Evolutionary conservation across 2,329 filamentous ascomycete genomes (phyloP).

Genomic region (Cytospora piceae): DNA sequence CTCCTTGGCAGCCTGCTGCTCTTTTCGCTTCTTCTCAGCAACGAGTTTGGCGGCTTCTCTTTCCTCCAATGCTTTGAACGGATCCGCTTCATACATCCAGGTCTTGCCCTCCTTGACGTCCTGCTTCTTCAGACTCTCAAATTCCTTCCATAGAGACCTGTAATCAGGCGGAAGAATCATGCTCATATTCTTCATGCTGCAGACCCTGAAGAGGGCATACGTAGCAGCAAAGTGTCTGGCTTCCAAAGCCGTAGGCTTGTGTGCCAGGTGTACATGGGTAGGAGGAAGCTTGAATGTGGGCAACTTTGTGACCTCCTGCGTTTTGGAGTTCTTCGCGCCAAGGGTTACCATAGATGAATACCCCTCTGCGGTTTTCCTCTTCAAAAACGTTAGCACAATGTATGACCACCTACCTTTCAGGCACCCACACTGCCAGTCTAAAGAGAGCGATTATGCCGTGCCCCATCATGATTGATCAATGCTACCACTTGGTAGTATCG

Average conservation of each 20-base stretch:
- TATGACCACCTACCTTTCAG: conserved; percentile 34
- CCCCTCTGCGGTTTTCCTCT: conserved; percentile 70
- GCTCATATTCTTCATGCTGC: conserved; percentile 94
- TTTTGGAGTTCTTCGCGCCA: conserved; percentile 77
- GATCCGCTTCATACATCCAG: conserved; percentile 96
- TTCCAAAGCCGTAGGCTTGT: conserved; percentile 80
- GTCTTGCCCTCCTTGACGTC: conserved; percentile 78
- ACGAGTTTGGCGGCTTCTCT: conserved; percentile 76
- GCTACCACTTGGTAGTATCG: not conserved
- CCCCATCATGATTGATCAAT: not conserved
- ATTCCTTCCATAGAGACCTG: conserved; percentile 88
- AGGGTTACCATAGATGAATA: conserved; percentile 83
- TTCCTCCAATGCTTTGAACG: conserved; percentile 80
- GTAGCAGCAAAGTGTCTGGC: conserved; percentile 92
- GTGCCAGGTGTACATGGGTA: conserved; percentile 74
- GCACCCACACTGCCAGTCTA: conserved; percentile 25
- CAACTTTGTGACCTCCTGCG: conserved; percentile 72
- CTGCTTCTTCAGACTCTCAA: conserved; percentile 77
- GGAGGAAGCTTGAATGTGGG: conserved; percentile 82
- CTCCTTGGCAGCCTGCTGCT: conserved; percentile 68
- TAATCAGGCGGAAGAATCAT: conserved; percentile 93
- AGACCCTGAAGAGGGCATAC: conserved; percentile 87
- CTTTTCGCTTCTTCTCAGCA: conserved; percentile 78
- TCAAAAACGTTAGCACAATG: conserved; percentile 17
- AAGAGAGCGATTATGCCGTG: not conserved